Evolutionary conservation across 2,329 filamentous ascomycete genomes (phyloP).

Genomic region (Fusarium sp.): DNA sequence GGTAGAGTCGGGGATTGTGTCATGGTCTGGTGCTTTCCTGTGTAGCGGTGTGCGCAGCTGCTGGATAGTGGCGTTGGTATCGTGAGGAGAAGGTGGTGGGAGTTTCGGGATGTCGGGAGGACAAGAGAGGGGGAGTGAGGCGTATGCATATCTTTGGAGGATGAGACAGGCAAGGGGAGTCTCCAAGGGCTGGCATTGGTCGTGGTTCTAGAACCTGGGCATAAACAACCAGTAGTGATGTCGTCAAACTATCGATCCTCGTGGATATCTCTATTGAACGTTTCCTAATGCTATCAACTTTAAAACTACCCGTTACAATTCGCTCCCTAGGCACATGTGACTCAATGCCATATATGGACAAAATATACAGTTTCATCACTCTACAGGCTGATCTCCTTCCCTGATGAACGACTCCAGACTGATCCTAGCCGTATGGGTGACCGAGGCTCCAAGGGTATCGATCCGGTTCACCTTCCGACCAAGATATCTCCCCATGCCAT

Average conservation of each 20-base stretch:
- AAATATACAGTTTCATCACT: conserved; percentile 15
- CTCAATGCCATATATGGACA: conserved; percentile 10
- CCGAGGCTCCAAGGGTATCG: conserved; percentile 62
- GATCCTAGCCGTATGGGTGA: conserved; percentile 57
- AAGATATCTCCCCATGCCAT: conserved; percentile 58
- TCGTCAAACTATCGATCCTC: background rate
- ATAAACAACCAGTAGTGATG: background rate
- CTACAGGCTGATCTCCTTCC: conserved; percentile 51
- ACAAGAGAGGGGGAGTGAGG: conserved; percentile 18
- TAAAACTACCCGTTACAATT: background rate
- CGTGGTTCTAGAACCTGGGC: conserved; percentile 8
- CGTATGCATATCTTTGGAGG: conserved; percentile 11
- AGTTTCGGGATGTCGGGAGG: conserved; percentile 23
- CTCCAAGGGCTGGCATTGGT: background rate
- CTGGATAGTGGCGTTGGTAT: conserved; percentile 11
- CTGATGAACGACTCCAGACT: conserved; percentile 56
- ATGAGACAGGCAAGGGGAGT: conserved; percentile 8
- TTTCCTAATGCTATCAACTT: conserved; percentile 14
- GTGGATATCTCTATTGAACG: conserved; percentile 22
- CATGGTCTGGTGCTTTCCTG: conserved; percentile 28
- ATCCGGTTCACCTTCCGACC: conserved; percentile 59
- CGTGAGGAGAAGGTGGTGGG: conserved; percentile 26
- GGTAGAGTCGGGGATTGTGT: conserved; percentile 24
- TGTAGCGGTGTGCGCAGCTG: conserved; percentile 32
- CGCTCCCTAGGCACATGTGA: conserved; percentile 24